Evolutionary conservation across 306 rosid species (phyloP).

Genomic region (Prunus persica): DNA sequence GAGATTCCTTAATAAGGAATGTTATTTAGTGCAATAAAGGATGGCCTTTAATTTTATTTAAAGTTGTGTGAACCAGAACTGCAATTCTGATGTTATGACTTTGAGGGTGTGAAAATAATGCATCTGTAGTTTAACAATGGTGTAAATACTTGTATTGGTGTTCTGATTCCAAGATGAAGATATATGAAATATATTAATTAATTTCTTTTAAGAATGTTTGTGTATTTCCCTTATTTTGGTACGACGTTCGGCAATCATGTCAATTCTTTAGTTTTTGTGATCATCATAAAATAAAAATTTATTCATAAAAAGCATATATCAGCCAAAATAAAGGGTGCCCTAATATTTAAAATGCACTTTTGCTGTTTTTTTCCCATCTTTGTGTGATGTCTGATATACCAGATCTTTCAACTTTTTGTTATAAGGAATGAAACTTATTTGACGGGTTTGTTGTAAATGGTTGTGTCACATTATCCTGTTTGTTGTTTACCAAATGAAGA

Average conservation of each 20-base stretch:
- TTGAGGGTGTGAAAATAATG: background rate
- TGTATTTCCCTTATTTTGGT: background rate
- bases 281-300: background rate
- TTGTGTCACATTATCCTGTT: background rate
- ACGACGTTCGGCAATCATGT: background rate
- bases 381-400: too few species aligned
- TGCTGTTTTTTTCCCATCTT: too few species aligned
- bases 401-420: background rate
- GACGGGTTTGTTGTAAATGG: background rate
- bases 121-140: background rate
- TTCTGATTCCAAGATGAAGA: background rate
- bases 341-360: background rate
- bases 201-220: background rate
- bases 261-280: background rate
- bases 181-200: background rate
- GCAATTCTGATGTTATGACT: background rate
- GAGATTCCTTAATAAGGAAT: background rate
- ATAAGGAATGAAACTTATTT: background rate
- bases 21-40: background rate
- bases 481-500: conserved; percentile 6
- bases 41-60: background rate
- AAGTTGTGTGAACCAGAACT: background rate
- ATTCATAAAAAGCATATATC: background rate
- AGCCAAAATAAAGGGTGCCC: background rate
- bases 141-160: background rate